Evolutionary conservation across 352 stramenopile genomes (phyloP), one percentile per base, ranked within the genome.

Genomic region (Thraustochytrium striatum): DNA sequence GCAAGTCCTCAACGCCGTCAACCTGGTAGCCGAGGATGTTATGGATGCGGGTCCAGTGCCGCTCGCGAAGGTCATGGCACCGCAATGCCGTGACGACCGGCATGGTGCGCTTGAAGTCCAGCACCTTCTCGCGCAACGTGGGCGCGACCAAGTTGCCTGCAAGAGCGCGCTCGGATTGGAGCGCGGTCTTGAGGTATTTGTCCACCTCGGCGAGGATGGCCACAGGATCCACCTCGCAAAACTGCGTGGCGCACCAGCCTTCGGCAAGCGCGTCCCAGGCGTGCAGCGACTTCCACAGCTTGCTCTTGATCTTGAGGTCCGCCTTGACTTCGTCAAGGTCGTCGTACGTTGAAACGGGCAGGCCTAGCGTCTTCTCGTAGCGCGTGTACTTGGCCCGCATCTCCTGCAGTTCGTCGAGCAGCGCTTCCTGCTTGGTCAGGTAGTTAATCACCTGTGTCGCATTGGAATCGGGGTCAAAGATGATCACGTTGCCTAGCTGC

Each of bases 101-200:
- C 80, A 98, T 95, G 72, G 96, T 95, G 72, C 86, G 83, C 59
- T 98, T 92, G 79, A 95, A 97, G 3, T 85, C 84, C 59, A 97
- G 92, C 47, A 99, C 78, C 59, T 59, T 70, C 2, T 50, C 65
- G 39, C 69, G 61, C 36, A 82, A 57, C 62, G 80, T 72, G 11
- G 78, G 65, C 5, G 69, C 78, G 0, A 79, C 78, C 0, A 57
- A 16, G 52, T 91, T 59, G 88, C 89, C 30, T 93, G 88, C 33
- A 93, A 87, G 16, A 97, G 50, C 97, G 85, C 62, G 94, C 99
- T 99, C 86, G 98, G 95, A 57, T 97, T 94, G 36, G 98, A 94
- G 32, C 91, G 88, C 78, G 13, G 65, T 82, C 94, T 94, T 38
- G 96, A 95, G 89, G 47, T 96, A 90, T 80, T 94, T 95, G 25